Base-by-base conservation (phyloP, 2,329 filamentous ascomycete species). In the Ascochyta koolunga region DNA sequence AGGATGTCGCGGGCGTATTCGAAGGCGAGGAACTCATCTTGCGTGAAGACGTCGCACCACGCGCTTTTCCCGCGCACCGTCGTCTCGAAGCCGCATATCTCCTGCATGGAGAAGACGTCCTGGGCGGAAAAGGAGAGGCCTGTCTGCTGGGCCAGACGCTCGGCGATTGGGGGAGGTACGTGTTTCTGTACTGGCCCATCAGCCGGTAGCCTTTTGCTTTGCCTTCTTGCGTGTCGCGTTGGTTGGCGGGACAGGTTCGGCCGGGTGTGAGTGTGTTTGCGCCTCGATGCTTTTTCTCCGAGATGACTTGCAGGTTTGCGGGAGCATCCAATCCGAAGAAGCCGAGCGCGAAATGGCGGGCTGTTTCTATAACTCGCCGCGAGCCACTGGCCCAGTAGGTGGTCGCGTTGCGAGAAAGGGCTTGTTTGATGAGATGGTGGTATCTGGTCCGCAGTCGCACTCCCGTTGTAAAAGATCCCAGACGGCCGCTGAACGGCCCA, bases 51-150 rank as follows among this genome's bases (percentile, higher is more conserved):
- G 49, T 80, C 69, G 58, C 83, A 86, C 83, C 83, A 86, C 5
- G 76, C 76, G 65, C 82, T 84, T 19, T 68, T 72, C 6, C 83
- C 84, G 51, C 80, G 77, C 0, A 80, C 79, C 2, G 81, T 78
- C 0, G 76, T 82, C 67, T 86, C 84, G 58, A 86, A 86, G 1
- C 82, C 83, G 64, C 83, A 86, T 74, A 85, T 80, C 60, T 86
- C 82, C 65, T 86, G 83, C 83, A 86, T 86, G 53, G 79, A 76
- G 61, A 80, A 86, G 32, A 86, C 68, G 48, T 86, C 82, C 3
- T 73, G 62, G 39, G 78, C 73, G 0, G 69, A 74, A 50, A 83
- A 77, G 13, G 64, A 45, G 33, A 83, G 70, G 2, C 68, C 73
- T 2, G 78, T 78, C n/a, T 79, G 71, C 5, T 75, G 58, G 1